Base-by-base conservation (phyloP, 2,329 filamentous ascomycete genomes). In the Colletotrichum sp. region DNA sequence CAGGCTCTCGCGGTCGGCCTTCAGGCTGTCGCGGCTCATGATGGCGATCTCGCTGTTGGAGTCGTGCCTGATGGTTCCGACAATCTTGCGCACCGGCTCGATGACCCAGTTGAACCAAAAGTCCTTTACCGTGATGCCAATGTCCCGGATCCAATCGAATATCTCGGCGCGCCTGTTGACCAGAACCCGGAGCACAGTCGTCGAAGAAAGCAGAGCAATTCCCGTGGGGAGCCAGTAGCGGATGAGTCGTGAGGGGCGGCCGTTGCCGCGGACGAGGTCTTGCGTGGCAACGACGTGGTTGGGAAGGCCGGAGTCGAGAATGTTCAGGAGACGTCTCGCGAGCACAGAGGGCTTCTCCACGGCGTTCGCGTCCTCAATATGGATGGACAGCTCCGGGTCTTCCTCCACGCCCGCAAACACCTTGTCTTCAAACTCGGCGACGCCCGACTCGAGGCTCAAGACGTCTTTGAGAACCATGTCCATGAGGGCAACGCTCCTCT, bases 31-130 rank as follows among this genome's bases (percentile, higher is more conserved):
- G 75, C 95, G 95, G 86, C 96, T 98, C 94, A 99, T 97, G 79
- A 99, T 95, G 61, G 96, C 97, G 78, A 99, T 96, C 82, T 99
- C 96, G 82, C 95, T 98, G 79, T 93, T 94, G 80, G 95, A 93
- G 81, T 99, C 95, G 83, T 99, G 97, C 7, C 96, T 93, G 79
- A 99, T 99, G 0, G 97, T 99, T 65, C 94, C 93, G 74, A 99
- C 91, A 22, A 99, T 90, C 82, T 95, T 96, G 80, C 92, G 92
- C 1, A 92, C 89, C 0, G 97, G 97, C 78, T 98, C 94, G 13
- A 99, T 88, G 5, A 99, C 94, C 97, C 97, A 99, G 83, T 99
- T 99, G 76, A 93, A 89, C 95, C 96, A 98, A 83, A 99, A 99
- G 84, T 98, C 96, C 70, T 95, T 90, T 1, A 93, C 87, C 0